Percentiles rank a stretch among this genome's conserved stretches.
These are phyloP conservation scores for Hyphopichia buzzinii DNA, from an alignment of 1,139 yeast species.

Conservation along the genomic window DNA sequence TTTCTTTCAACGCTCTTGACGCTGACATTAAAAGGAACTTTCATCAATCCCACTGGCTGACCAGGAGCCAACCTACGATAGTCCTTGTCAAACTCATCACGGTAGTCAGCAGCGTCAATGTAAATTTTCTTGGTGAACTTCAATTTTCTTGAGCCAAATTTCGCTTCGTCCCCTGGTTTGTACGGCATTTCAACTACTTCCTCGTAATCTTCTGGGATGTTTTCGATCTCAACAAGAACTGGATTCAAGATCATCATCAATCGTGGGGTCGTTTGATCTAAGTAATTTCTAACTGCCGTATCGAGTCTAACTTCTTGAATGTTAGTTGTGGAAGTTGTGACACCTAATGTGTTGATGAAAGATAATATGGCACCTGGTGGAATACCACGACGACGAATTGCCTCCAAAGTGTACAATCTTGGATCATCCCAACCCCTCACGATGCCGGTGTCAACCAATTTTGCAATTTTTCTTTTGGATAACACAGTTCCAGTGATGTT, in stretches of 20 bases:
- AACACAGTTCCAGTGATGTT: slow-evolving; percentile 92
- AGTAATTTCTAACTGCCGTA: slow-evolving; percentile 77
- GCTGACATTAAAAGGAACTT: slow-evolving; percentile 80
- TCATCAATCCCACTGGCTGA: slow-evolving; percentile 94
- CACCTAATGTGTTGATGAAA: slow-evolving; percentile 93
- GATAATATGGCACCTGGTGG: slow-evolving; percentile 98
- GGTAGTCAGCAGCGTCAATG: slow-evolving; percentile 85
- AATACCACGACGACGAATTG: slow-evolving; percentile 93
- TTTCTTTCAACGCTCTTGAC: slow-evolving; percentile 70
- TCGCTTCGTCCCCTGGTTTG: slow-evolving; percentile 77
- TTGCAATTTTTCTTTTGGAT: slow-evolving; percentile 94
- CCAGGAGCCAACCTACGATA: slow-evolving; percentile 93
- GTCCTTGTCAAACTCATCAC: slow-evolving; percentile 58
- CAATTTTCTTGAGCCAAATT: slow-evolving; percentile 69
- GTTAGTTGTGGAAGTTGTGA: slow-evolving; percentile 88
- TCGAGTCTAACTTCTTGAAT: slow-evolving; percentile 91
- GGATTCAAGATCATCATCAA: slow-evolving; percentile 93
- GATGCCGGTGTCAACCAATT: slow-evolving; percentile 72
- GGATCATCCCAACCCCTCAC: slow-evolving; percentile 99
- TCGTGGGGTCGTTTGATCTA: slow-evolving; percentile 92
- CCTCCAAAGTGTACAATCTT: slow-evolving; percentile 89
- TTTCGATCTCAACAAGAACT: slow-evolving; percentile 76
- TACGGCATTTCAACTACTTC: slow-evolving; percentile 78
- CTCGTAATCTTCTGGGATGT: slow-evolving; percentile 70
- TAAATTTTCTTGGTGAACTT: slow-evolving; percentile 75